Evolutionary conservation across 148 eudicot genomes (phyloP).

Genomic region (Amaranthus palmeri): DNA sequence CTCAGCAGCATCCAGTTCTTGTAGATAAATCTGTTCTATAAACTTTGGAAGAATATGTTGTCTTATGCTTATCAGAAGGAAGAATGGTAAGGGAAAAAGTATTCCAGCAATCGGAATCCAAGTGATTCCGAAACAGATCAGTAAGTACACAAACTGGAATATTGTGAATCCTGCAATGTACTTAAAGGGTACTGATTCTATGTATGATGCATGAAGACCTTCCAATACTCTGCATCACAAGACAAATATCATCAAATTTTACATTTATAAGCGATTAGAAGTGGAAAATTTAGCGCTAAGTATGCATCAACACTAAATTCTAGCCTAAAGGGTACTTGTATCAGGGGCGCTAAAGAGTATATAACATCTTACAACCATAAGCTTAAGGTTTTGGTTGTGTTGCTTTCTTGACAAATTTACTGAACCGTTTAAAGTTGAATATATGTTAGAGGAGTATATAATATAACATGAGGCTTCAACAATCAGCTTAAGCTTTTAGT

Average conservation of each 20-base stretch:
- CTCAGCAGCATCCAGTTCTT: conserved; percentile 73
- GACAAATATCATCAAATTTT: neutral
- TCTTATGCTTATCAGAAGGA: conserved; percentile 55
- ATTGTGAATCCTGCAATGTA: conserved; percentile 53
- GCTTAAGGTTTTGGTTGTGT: too few relatives aligned
- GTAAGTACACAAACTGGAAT: conserved; percentile 50
- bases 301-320: too few relatives aligned
- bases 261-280: neutral
- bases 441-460: too few relatives aligned
- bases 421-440: too few relatives aligned
- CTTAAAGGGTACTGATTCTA: conserved; percentile 66
- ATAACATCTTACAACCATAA: too few relatives aligned
- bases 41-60: conserved; percentile 56
- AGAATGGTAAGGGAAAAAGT: conserved; percentile 67
- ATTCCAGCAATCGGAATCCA: conserved; percentile 85
- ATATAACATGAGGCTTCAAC: too few relatives aligned
- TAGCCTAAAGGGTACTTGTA: too few relatives aligned
- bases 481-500: too few relatives aligned
- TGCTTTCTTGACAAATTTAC: too few relatives aligned
- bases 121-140: conserved; percentile 66
- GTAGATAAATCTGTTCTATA: conserved; percentile 47
- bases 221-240: conserved; percentile 49
- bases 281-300: too few relatives aligned
- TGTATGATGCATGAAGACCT: conserved; percentile 58
- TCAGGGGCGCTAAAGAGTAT: too few relatives aligned